These are phyloP conservation scores for Arthrobotrys megalospora DNA, from an alignment of 2,329 filamentous ascomycete genomes.

Conservation along the genomic window DNA sequence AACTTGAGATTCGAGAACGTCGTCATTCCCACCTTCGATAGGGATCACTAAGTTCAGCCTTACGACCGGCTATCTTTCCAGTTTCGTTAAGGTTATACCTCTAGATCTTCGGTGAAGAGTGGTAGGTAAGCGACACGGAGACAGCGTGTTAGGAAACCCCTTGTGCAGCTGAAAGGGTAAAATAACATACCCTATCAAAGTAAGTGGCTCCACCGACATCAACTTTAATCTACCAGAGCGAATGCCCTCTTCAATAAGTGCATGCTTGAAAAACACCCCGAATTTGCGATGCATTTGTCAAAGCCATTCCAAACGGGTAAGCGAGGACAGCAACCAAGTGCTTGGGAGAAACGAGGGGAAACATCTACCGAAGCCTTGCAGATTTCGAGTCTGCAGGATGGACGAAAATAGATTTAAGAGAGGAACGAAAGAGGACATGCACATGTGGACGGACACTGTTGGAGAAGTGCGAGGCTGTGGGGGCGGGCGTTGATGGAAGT, in stretches of 20 bases:
- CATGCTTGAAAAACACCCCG: conserved; percentile 7
- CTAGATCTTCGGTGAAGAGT: background rate
- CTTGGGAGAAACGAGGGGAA: conserved; percentile 25
- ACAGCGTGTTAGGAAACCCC: background rate
- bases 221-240: background rate
- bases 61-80: conserved; percentile 24
- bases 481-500: background rate
- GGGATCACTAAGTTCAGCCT: conserved; percentile 32
- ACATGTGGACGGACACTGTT: conserved; percentile 12
- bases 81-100: background rate
- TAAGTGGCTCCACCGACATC: background rate
- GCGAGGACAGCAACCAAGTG: conserved; percentile 20
- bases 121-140: conserved; percentile 13
- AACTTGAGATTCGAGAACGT: conserved; percentile 31
- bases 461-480: conserved; percentile 6
- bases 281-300: conserved; percentile 55
- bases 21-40: background rate
- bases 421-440: background rate
- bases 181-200: background rate
- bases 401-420: conserved; percentile 48
- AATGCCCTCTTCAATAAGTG: too few relatives aligned
- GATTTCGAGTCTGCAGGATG: conserved; percentile 2
- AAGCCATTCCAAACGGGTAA: conserved; percentile 8
- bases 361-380: conserved; percentile 34
- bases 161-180: conserved; percentile 45